Base-by-base conservation (phyloP, 2,329 filamentous ascomycete genomes). In the Neopestalotiopsis rosae region DNA sequence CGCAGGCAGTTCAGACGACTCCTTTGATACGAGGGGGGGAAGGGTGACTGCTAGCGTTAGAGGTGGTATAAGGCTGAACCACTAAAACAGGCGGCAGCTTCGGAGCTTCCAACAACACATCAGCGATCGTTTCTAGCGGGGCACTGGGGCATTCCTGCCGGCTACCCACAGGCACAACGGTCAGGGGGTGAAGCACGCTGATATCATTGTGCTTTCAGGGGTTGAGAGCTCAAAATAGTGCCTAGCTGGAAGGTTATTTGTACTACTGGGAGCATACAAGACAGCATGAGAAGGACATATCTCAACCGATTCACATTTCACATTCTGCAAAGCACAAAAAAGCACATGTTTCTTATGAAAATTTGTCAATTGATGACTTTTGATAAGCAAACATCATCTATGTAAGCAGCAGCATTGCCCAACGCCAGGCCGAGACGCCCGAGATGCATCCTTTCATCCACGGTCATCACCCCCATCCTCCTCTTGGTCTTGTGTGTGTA, bases 281-380 rank as follows among this genome's bases (percentile, higher is more conserved):
- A 38, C 34, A 38, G 10, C 10, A 28, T 28, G 24, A 28, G 24
- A 28, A 28, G 3, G 24, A 28, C n/a, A 9, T 52, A n/a, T n/a
- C 17, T n/a, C n/a, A 24, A 52, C 45, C 45, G 9, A 52, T 20
- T n/a, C 45, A 52, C 5, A 20, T 24, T 52, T 52, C 45, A 52
- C 14, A 59, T 34, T 5, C 10, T 24, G 10, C 14, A 28, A 34
- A 24, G 24, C 24, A 59, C 28, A 34, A 10, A 38, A 38, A 38
- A 38, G 10, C 6, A 7, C 34, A 7, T 38, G 34, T 2, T 38
- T 38, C 24, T 58, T 58, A n/a, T 59, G 13, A 59, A 59, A 9
- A 59, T 5, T 34, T 64, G 34, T 64, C 40, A 64, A 64, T 64
- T 64, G 61, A 52, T 49, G 61, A 38, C 40, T 64, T 64, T 64